Base-by-base conservation (phyloP, 78 protist species). In the Tieghemostelium lacteum region DNA sequence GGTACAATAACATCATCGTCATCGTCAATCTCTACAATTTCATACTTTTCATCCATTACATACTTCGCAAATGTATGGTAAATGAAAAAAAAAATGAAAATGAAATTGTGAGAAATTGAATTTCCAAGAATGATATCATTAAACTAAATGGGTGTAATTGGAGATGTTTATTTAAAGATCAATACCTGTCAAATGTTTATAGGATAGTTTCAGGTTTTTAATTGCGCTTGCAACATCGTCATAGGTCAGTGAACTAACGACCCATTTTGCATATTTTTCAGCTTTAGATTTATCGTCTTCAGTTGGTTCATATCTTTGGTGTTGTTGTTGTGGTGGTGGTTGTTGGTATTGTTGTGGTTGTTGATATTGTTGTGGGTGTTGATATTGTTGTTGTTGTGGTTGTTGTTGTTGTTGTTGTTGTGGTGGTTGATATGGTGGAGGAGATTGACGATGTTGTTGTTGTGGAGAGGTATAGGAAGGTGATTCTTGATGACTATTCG, bases 191-290 rank as follows among this genome's bases (percentile, higher is more conserved):
- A 87, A 60, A 70, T 64, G 42, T 61, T 87, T 87, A 29, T 67
- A 63, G 26, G 93, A 66, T 17, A 87, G 58, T 52, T 87, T 87
- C 24, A 50, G 36, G 36, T 87, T 87, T 34, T 87, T 87, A 5
- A 87, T 17, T 14, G 93, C 93, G 1, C 76, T 16, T 26, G 58
- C 39, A 19, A 69, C 45, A 60, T 87, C 93, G 24, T 87, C 93
- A 39, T 64, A 87, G 19, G 73, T 73, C 1, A 87, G 54, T 17
- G 93, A 71, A 49, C 86, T 74, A 57, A 74, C 31, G 22, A 87
- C 86, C 88, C 86, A 87, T 61, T 76, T 87, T 1, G 93, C 45
- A 45, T 74, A 87, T 45, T 87, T 87, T 14, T 26, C 37, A 12
- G 93, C 93, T 31, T 64, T 61, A 12, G 29, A 33, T 49, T 42